Percentiles rank a stretch among this genome's conserved stretches.
Evolutionary conservation across 805 yeast genomes (phyloP).

Genomic region (Alloascoidea hylecoeti): DNA sequence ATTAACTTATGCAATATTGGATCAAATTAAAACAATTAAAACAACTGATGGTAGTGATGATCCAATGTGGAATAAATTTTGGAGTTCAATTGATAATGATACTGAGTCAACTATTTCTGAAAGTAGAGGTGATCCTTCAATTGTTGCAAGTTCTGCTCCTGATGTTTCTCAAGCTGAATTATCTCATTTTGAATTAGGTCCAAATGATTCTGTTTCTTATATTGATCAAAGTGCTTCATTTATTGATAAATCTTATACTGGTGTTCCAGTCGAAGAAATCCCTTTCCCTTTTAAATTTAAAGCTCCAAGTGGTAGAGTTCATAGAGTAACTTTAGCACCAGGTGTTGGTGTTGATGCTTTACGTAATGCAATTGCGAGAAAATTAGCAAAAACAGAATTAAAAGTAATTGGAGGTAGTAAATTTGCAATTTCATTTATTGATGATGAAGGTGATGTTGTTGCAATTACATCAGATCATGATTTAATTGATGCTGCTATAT

Average conservation of each 20-base stretch:
- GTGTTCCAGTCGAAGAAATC: conserved; percentile 4
- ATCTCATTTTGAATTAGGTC: conserved; percentile 32
- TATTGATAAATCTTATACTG: neutral
- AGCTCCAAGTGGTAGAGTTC: conserved; percentile 65
- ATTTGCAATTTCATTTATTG: conserved; percentile 64
- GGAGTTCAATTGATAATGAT: conserved; percentile 69
- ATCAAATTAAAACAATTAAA: conserved; percentile 61
- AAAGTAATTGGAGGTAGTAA: conserved; percentile 20
- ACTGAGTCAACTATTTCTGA: conserved; percentile 14
- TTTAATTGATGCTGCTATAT: conserved; percentile 54
- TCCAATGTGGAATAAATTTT: conserved; percentile 84
- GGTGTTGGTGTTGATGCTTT: conserved; percentile 37
- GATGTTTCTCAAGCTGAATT: conserved; percentile 35
- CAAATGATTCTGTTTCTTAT: conserved; percentile 49
- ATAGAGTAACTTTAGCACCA: conserved; percentile 49
- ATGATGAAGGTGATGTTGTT: conserved; percentile 76
- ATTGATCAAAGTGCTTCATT: conserved; percentile 5
- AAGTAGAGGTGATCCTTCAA: neutral
- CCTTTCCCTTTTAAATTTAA: conserved; percentile 59
- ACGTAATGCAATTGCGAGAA: conserved; percentile 23
- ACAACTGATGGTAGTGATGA: conserved; percentile 29
- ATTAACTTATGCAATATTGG: conserved; percentile 72
- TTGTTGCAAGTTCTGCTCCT: conserved; percentile 12
- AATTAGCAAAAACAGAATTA: conserved; percentile 23
- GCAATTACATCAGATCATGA: conserved; percentile 67